Base-by-base conservation (phyloP, 805 yeast genomes). In the Lipomyces yamanashiensis region DNA sequence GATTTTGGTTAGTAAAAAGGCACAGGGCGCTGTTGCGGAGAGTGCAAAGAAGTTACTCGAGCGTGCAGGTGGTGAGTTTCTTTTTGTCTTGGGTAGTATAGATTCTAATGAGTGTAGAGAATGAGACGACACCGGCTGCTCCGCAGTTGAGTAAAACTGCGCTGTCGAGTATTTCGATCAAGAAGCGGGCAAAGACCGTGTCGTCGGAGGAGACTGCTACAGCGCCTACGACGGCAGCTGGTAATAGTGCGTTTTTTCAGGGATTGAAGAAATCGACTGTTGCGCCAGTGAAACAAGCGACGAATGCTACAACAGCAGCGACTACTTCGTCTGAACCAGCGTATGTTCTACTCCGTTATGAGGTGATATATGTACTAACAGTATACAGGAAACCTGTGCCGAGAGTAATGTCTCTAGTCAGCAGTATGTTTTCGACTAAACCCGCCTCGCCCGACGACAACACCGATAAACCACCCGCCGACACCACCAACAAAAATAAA, bases 231-330 rank as follows among this genome's bases (percentile, higher is more conserved):
- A 23, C 44, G 1, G 7, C 58, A 10, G 3, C 60, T 23, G 58
- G 62, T 2, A 55, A 55, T 43, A 40, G 59, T 13, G 59, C 64
- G 13, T 67, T 67, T 23, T 66, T 67, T 49, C 63, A 62, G 55
- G 58, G 62, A 15, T 44, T 67, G 49, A 67, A 60, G 39, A 54
- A 57, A 33, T 19, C 62, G 15, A 21, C 49, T 36, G 52, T 47
- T n/a, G 47, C 17, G 9, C 10, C 47, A 43, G 13, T 15, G 13
- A 15, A 12, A 3, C n/a, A 3, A 39, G 41, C 41, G 41, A 39
- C 41, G n/a, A 12, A 12, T 12, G 15, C 47, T 43, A 43, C 47
- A n/a, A 1, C 47, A 15, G 47, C 47, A 43, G 15, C 47, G 15
- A 9, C 63, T 6, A 17, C 51, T 3, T 34, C 19, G 36, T 15